These are phyloP conservation scores for Aspergillus arachidicola DNA, from an alignment of 2,329 filamentous ascomycete species.

Conservation along the genomic window DNA sequence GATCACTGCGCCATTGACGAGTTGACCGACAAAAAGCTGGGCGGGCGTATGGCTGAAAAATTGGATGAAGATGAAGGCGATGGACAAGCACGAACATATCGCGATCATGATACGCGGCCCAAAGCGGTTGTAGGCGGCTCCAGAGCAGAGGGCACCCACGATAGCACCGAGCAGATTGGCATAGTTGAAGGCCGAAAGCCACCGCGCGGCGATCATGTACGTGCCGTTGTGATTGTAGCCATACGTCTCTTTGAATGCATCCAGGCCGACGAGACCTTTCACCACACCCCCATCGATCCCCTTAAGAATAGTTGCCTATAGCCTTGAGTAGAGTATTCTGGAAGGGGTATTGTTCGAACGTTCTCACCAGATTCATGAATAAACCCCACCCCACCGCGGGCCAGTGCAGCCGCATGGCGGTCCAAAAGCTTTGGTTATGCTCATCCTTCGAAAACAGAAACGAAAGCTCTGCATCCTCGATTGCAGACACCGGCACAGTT, in stretches of 20 bases:
- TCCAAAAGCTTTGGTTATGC: constrained; percentile 27
- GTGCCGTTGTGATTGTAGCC: constrained; percentile 29
- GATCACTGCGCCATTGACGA: constrained; percentile 63
- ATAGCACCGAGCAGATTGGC: constrained; percentile 30
- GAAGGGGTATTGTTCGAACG: neutral
- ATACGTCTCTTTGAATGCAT: constrained; percentile 30
- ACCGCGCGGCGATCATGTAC: constrained; percentile 28
- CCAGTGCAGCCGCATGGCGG: constrained; percentile 27
- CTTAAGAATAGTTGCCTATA: constrained; percentile 24
- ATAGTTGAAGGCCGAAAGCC: constrained; percentile 32
- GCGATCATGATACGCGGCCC: constrained; percentile 30
- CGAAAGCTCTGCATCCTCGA: constrained; percentile 23
- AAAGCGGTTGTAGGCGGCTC: constrained; percentile 30
- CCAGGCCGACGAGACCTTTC: constrained; percentile 29
- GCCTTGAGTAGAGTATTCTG: neutral
- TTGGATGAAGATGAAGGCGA: constrained; percentile 62
- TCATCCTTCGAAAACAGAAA: constrained; percentile 27
- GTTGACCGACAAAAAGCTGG: constrained; percentile 62
- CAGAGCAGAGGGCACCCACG: constrained; percentile 28
- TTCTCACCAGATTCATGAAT: constrained; percentile 30
- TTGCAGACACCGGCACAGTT: constrained; percentile 15
- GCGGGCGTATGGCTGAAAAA: constrained; percentile 62
- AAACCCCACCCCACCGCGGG: constrained; percentile 29
- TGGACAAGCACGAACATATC: constrained; percentile 30
- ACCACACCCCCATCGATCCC: constrained; percentile 30